phyloP scores from a whole-genome alignment of 768 basidiomycete genomes.

The Daedalea quercina region DNA sequence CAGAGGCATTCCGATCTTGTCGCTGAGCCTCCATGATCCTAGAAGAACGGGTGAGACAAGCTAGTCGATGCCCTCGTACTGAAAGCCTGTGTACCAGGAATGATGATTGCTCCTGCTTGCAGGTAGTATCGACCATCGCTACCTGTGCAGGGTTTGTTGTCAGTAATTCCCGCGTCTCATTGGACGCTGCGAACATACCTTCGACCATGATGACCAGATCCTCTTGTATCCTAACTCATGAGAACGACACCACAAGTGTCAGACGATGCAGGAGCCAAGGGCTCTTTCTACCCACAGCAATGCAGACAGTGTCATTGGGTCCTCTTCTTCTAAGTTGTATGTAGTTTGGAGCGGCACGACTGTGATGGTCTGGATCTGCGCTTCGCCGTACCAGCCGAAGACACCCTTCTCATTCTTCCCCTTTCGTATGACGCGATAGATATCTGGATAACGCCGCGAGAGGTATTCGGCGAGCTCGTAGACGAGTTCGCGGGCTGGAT shows the following conservation, averaged over 20 bases:
- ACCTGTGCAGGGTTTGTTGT: slow-evolving; percentile 29
- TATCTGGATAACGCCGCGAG: slow-evolving; percentile 50
- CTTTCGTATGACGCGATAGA: slow-evolving; percentile 43
- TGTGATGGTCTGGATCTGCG: slow-evolving; percentile 44
- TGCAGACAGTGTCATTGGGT: slow-evolving; percentile 56
- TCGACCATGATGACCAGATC: slow-evolving; percentile 16
- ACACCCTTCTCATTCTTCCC: slow-evolving; percentile 8
- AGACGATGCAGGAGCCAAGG: not conserved
- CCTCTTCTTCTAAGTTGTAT: slow-evolving; percentile 45
- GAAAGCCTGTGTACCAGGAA: slow-evolving; percentile 41
- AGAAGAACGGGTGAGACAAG: slow-evolving; percentile 5
- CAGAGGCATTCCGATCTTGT: slow-evolving; percentile 68
- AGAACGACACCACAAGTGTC: too few relatives aligned
- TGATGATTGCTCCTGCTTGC: slow-evolving; percentile 64
- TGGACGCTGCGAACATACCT: not conserved
- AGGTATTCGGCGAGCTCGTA: slow-evolving; percentile 67
- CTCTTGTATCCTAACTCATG: slow-evolving; percentile 16
- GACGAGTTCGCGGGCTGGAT: slow-evolving; percentile 61
- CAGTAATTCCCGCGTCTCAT: not conserved
- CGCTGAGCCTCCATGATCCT: slow-evolving; percentile 74
- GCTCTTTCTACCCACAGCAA: slow-evolving; percentile 42
- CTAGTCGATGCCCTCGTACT: not conserved
- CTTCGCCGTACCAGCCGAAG: slow-evolving; percentile 35
- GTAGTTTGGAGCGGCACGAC: slow-evolving; percentile 42
- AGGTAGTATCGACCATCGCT: slow-evolving; percentile 67